phyloP scores from a whole-genome alignment of 805 yeast genomes.

The Cyberlindnera euphorbiae region DNA sequence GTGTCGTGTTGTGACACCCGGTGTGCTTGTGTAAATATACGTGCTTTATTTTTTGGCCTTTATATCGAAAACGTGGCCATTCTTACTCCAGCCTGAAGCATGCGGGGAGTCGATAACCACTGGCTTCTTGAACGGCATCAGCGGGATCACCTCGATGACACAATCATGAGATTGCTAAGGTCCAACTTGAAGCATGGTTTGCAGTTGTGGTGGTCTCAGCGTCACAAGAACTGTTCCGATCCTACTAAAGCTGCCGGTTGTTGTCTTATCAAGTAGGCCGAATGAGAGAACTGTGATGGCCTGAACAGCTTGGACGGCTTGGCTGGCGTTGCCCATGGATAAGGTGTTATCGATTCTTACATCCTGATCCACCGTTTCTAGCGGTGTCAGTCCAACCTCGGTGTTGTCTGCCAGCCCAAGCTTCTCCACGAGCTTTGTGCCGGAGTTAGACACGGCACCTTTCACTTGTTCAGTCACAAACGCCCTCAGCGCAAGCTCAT shows the following conservation, averaged over 20 bases:
- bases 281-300: conserved; percentile 16
- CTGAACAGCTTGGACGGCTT: not conserved
- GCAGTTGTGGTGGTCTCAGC: conserved; percentile 16
- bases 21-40: conserved; percentile 4
- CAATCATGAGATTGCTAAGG: conserved; percentile 2
- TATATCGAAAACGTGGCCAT: conserved; percentile 16
- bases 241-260: conserved; percentile 4
- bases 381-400: conserved; percentile 10
- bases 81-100: not conserved
- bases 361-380: conserved; percentile 21
- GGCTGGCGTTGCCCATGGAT: not conserved
- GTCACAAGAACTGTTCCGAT: conserved; percentile 17
- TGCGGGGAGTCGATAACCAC: conserved; percentile 13
- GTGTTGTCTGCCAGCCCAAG: conserved; percentile 7
- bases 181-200: conserved; percentile 7
- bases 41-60: conserved; percentile 20
- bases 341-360: conserved; percentile 6
- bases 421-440: conserved; percentile 9
- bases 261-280: conserved; percentile 16
- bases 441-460: conserved; percentile 19
- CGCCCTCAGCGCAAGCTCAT: conserved; percentile 9
- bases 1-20: no score
- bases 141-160: conserved; percentile 12
- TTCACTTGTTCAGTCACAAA: conserved; percentile 15
- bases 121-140: conserved; percentile 15